Base-by-base conservation (phyloP, 441 rosid genomes). In the Flueggea neowawraea region DNA sequence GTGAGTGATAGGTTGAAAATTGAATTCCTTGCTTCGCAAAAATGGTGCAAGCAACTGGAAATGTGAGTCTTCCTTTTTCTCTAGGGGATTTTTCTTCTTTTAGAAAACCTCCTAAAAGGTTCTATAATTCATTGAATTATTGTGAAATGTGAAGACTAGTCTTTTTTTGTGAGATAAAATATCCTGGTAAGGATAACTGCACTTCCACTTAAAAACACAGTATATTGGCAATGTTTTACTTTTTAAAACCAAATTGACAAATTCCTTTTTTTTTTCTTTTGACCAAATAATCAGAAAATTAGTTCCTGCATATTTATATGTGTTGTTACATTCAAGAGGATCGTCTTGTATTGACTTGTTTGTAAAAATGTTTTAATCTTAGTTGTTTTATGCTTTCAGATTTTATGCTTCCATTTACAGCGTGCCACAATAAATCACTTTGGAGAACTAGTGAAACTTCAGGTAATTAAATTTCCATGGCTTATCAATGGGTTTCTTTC, bases 361-460 rank as follows among this genome's bases (percentile, higher is more conserved):
- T 65, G 58, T 57, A 48, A 36, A 22, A 36, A 36, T 36, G 41
- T 36, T 36, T 8, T 47, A 47, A 47, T 9, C n/a, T 14, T 47
- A 2, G n/a, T 14, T 22, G 28, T 22, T 47, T 12, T 10, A 4
- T 47, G n/a, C 67, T 56, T 75, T 63, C 96, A 94, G 98, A 86
- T 90, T 74, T 78, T 94, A 31, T 90, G 95, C 81, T 66, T 94
- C 83, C 95, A 94, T 62, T 68, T 89, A 67, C 93, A 87, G 66
- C 90, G 95, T 22, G 96, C 78, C 75, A 76, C 90, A 0, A 51
- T 83, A 22, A 75, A 78, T 76, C 80, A 53, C 73, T 77, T 69
- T 43, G 96, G 96, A 62, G 91, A 90, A 58, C 74, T 76, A 10
- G 71, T 80, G 48, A 94, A 94, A 82, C 82, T 87, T 55, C 73